phyloP scores from a whole-genome alignment of 2,329 filamentous ascomycete genomes.

The Ilyonectria destructans region DNA sequence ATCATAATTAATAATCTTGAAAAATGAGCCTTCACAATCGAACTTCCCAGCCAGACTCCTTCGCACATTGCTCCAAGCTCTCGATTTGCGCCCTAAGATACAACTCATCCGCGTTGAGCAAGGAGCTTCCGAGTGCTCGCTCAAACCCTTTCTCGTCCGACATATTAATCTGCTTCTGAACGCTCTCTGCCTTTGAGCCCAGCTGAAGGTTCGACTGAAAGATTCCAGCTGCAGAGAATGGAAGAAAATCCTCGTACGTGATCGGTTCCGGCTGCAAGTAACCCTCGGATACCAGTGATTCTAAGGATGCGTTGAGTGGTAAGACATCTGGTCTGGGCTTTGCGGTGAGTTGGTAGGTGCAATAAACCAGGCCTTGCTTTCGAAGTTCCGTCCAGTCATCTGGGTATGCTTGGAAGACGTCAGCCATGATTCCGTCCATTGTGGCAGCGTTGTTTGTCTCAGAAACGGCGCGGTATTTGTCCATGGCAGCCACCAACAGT shows the following conservation, averaged over 20 bases:
- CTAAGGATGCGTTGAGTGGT: constrained; percentile 33
- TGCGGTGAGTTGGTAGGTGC: constrained; percentile 50
- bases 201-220: constrained; percentile 61
- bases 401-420: constrained; percentile 57
- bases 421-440: constrained; percentile 44
- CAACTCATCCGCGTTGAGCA: constrained; percentile 23
- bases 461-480: neutral
- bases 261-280: constrained; percentile 60
- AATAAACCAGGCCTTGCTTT: constrained; percentile 57
- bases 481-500: constrained; percentile 55
- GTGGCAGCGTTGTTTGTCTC: neutral
- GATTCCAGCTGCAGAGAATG: constrained; percentile 68
- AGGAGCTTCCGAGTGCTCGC: constrained; percentile 6
- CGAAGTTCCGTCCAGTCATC: constrained; percentile 60
- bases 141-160: constrained; percentile 21
- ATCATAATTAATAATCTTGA: neutral
- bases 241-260: constrained; percentile 70
- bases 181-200: neutral
- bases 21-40: neutral
- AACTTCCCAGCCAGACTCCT: neutral
- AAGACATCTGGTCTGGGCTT: neutral
- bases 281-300: constrained; percentile 52
- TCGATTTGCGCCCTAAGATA: constrained; percentile 16
- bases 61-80: constrained; percentile 28
- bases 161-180: neutral